Percentiles rank a stretch among this genome's conserved stretches.
phyloP scores from a whole-genome alignment of 768 basidiomycete genomes.

The Phanerochaete sordida region DNA sequence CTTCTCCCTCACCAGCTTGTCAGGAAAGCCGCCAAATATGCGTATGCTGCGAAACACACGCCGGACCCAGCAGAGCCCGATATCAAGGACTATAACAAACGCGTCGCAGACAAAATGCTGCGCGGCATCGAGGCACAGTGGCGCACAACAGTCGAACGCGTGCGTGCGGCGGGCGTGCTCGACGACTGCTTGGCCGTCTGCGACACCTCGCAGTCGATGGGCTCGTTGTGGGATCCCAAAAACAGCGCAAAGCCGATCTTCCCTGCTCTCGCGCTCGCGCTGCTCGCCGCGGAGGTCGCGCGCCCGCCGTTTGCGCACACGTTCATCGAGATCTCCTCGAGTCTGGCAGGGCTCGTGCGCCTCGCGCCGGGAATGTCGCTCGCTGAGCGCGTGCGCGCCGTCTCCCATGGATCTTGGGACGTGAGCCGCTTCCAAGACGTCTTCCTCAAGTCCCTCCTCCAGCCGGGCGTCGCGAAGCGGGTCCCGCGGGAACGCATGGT shows the following conservation, averaged over 20 bases:
- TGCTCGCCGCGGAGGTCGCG: conserved; percentile 59
- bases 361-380: conserved; percentile 48
- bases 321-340: conserved; percentile 65
- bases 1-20: conserved; percentile 64
- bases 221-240: conserved; percentile 19
- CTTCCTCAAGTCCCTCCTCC: conserved; percentile 59
- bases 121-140: conserved; percentile 64
- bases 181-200: conserved; percentile 65
- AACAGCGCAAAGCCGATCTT: conserved; percentile 41
- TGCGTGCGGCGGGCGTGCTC: conserved; percentile 52
- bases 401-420: conserved; percentile 34
- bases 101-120: conserved; percentile 30
- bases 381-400: conserved; percentile 36
- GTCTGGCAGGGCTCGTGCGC: no score
- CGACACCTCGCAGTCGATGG: conserved; percentile 78
- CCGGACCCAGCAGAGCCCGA: conserved; percentile 7
- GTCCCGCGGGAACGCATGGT: conserved; percentile 68
- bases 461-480: conserved; percentile 51
- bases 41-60: background rate
- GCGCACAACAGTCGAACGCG: conserved; percentile 50
- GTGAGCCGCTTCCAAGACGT: conserved; percentile 50
- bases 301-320: conserved; percentile 59
- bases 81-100: conserved; percentile 25
- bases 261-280: conserved; percentile 57
- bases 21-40: conserved; percentile 28